Percentiles rank a stretch among this genome's conserved stretches.
phyloP scores from a whole-genome alignment of 2,329 filamentous ascomycete genomes.

The Bipolaris victoriae region DNA sequence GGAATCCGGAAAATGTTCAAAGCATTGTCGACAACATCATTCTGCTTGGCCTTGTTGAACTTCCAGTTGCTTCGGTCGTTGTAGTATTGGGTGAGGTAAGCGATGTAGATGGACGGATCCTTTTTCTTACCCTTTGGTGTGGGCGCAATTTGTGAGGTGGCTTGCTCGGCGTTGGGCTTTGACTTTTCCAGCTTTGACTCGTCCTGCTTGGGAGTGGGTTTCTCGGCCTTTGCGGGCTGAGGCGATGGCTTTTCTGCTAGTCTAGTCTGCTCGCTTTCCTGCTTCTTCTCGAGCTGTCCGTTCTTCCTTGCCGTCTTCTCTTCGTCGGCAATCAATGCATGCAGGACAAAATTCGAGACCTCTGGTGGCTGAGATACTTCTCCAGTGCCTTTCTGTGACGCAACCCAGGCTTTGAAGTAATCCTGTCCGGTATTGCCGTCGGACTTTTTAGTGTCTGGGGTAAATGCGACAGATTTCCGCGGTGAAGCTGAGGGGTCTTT shows the following conservation, averaged over 20 bases:
- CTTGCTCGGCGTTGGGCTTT: not conserved
- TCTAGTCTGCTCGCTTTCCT: constrained; percentile 16
- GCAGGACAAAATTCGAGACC: constrained; percentile 35
- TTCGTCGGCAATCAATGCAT: constrained; percentile 23
- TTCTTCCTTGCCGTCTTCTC: constrained; percentile 23
- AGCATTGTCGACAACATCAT: constrained; percentile 80
- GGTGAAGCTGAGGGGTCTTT: constrained; percentile 35
- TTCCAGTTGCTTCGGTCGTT: constrained; percentile 78
- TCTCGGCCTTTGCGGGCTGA: constrained; percentile 4
- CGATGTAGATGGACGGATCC: constrained; percentile 69
- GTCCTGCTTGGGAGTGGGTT: not conserved
- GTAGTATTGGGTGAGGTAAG: constrained; percentile 80
- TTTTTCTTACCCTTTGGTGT: constrained; percentile 42
- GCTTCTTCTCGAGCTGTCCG: constrained; percentile 25
- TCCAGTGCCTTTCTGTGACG: constrained; percentile 39
- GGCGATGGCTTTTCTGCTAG: not conserved
- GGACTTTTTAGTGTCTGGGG: constrained; percentile 65
- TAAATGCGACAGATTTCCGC: constrained; percentile 69
- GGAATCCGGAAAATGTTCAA: constrained; percentile 77
- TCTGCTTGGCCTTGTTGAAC: constrained; percentile 94
- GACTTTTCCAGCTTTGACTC: not conserved
- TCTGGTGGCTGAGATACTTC: constrained; percentile 30
- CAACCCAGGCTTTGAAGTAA: constrained; percentile 59
- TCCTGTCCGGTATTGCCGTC: constrained; percentile 62
- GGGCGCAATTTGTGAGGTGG: constrained; percentile 1